phyloP scores from a whole-genome alignment of 129 eudicot species.

The Rutidosis leptorrhynchoides region DNA sequence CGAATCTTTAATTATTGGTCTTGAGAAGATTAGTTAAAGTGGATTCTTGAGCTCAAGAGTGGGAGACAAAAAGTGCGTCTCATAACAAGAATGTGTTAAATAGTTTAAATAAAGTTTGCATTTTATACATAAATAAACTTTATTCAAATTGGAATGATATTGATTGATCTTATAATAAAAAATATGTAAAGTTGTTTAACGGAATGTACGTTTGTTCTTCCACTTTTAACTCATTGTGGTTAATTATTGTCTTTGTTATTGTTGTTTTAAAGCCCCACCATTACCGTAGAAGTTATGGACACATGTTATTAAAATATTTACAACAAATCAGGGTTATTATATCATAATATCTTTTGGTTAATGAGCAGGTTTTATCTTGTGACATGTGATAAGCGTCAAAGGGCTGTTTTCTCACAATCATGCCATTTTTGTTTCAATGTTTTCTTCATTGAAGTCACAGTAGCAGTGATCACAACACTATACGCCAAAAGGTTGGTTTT shows the following conservation, averaged over 20 bases:
- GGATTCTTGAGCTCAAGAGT: constrained; percentile 19
- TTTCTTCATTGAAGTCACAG: not conserved
- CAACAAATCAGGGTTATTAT: not conserved
- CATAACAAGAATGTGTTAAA: not conserved
- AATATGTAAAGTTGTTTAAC: constrained; percentile 5
- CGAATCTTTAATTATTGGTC: constrained; percentile 20
- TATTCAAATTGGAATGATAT: not conserved
- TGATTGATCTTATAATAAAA: not conserved
- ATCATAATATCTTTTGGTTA: too few relatives aligned
- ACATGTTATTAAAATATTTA: not conserved
- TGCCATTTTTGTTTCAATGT: not conserved
- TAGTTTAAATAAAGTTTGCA: not conserved
- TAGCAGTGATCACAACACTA: not conserved
- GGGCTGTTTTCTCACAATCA: not conserved
- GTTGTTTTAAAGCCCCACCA: not conserved
- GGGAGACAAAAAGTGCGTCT: constrained; percentile 13
- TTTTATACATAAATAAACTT: not conserved
- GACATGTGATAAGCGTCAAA: not conserved
- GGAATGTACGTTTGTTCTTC: constrained; percentile 8
- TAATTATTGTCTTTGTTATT: constrained; percentile 15
- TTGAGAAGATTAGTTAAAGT: constrained; percentile 15
- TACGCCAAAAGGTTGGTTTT: not conserved
- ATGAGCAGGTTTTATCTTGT: not conserved
- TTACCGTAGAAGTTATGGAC: constrained; percentile 16
- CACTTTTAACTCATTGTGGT: constrained; percentile 17